A percentile compares a stretch with the other conserved stretches of the same genome.
phyloP scores from a whole-genome alignment of 768 basidiomycete species.

The Trametes coccinea region DNA sequence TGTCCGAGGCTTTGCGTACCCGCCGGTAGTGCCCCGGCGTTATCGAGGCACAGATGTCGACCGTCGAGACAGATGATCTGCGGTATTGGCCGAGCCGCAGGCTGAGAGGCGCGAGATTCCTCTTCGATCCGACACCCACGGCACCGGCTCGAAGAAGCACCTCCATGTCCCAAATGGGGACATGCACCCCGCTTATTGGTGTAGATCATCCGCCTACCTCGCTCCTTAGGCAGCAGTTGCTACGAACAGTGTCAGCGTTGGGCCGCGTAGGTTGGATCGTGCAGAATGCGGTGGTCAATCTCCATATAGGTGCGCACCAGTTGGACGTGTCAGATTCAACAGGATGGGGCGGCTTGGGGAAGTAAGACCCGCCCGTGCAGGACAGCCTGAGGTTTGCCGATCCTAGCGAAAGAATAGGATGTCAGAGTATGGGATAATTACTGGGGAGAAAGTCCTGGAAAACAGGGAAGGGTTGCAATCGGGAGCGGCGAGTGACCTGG shows the following conservation, averaged over 20 bases:
- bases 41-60: conserved; percentile 2
- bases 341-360: background rate
- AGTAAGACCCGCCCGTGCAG: background rate
- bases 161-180: conserved; percentile 4
- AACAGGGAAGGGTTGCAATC: background rate
- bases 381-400: background rate
- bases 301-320: background rate
- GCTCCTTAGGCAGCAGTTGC: background rate
- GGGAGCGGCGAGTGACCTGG: background rate
- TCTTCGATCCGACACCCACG: conserved; percentile 17
- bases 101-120: background rate
- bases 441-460: background rate
- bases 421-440: background rate
- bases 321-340: background rate
- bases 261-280: background rate
- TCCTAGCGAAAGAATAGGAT: background rate
- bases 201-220: background rate
- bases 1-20: too few relatives aligned
- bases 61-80: conserved; percentile 7
- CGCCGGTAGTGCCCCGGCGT: background rate
- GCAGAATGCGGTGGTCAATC: background rate
- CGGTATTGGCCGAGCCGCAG: conserved; percentile 10
- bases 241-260: background rate
- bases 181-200: background rate
- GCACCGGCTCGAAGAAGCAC: conserved; percentile 14